Percentiles rank a stretch among this genome's conserved stretches.
These are phyloP conservation scores for Scutellaria minor DNA, from an alignment of 257 asterid species.

Conservation along the genomic window DNA sequence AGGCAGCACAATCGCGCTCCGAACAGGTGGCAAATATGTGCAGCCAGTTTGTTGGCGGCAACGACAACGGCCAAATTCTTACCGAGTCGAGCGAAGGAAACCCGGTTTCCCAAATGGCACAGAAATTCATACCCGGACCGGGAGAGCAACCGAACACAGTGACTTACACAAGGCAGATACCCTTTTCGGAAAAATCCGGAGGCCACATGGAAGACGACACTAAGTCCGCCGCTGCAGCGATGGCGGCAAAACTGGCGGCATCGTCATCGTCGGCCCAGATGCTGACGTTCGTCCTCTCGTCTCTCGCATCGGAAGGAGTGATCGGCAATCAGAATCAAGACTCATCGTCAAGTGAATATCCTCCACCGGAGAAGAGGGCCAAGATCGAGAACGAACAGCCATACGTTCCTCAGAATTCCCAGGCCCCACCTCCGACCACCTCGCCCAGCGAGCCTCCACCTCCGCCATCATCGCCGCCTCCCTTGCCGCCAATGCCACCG, in stretches of 20 bases:
- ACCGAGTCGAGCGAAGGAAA: slow-evolving; percentile 45
- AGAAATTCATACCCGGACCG: slow-evolving; percentile 33
- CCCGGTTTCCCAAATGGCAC: slow-evolving; percentile 45
- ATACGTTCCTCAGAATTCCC: slow-evolving; percentile 57
- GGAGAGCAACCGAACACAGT: slow-evolving; percentile 64
- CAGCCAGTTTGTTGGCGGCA: slow-evolving; percentile 45
- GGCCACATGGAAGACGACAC: slow-evolving; percentile 54
- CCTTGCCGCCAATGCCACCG: slow-evolving; percentile 67
- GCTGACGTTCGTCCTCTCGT: slow-evolving; percentile 77
- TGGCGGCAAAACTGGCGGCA: slow-evolving; percentile 85
- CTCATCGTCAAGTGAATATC: slow-evolving; percentile 49
- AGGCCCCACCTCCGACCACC: slow-evolving; percentile 34
- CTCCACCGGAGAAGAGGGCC: slow-evolving; percentile 69
- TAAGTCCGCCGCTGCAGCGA: slow-evolving; percentile 82
- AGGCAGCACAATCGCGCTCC: slow-evolving; percentile 77
- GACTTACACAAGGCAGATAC: slow-evolving; percentile 58
- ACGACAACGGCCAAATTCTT: slow-evolving; percentile 32
- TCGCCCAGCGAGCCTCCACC: slow-evolving; percentile 64
- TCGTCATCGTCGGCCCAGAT: slow-evolving; percentile 89
- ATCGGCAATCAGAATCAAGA: slow-evolving; percentile 53
- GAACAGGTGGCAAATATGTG: slow-evolving; percentile 57
- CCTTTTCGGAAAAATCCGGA: slow-evolving; percentile 52
- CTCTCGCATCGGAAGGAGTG: slow-evolving; percentile 88
- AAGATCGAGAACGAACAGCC: slow-evolving; percentile 61
- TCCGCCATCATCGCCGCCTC: slow-evolving; percentile 83